These are phyloP conservation scores for Sclerotinia minor DNA, from an alignment of 2,329 filamentous ascomycete genomes.

Conservation along the genomic window DNA sequence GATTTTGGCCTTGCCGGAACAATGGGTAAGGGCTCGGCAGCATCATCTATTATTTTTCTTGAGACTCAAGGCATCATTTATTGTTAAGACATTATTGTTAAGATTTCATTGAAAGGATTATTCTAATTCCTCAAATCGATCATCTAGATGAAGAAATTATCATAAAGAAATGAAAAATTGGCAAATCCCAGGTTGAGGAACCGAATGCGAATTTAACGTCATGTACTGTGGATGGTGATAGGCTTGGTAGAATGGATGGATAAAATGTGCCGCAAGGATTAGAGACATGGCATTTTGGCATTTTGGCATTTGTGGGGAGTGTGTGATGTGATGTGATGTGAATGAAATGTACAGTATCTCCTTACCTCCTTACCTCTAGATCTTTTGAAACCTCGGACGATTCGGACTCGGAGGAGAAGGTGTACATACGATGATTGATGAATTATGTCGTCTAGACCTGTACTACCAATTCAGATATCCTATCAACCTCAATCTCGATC, in stretches of 20 bases:
- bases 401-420: not conserved
- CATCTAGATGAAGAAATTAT: not conserved
- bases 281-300: not conserved
- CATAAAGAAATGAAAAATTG: not conserved
- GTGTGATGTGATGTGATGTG: conserved; percentile 10
- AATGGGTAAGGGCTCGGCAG: not conserved
- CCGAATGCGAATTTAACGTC: not conserved
- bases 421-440: not conserved
- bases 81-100: not conserved
- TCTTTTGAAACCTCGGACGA: not conserved
- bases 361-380: not conserved
- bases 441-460: not conserved
- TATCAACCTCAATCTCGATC: not conserved
- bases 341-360: not conserved
- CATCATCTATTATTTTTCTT: not conserved
- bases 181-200: not conserved
- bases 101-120: not conserved
- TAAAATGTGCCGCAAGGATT: not conserved
- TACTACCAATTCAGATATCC: not conserved
- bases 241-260: not conserved
- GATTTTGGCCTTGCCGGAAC: conserved; percentile 1
- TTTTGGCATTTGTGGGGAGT: not conserved
- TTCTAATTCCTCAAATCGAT: not conserved
- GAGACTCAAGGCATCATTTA: not conserved
- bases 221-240: not conserved